Base-by-base conservation (phyloP, 768 basidiomycete genomes). In the Mycena indigotica region DNA sequence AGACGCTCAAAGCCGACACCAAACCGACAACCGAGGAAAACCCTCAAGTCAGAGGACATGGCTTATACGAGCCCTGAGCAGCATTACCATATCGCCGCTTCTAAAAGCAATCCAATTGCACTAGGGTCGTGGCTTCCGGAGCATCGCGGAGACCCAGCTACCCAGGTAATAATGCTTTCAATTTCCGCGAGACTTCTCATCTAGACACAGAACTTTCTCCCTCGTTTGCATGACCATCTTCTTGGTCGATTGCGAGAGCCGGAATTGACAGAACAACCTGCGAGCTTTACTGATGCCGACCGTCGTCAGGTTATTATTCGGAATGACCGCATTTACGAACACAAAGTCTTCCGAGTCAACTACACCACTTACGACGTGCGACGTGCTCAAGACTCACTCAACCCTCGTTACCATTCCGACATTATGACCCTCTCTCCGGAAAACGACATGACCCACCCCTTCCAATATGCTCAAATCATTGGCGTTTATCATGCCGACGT, bases 361-460 rank as follows among this genome's bases (percentile, higher is more conserved):
- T 35, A 35, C 32, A 35, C 32, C 8, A 35, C 32, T 8, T 35
- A 35, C 32, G 32, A 35, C 32, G 59, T 73, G 70, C 66, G 66
- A 3, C 65, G 69, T 1, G 50, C 56, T 5, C 72, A 75, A 56
- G 74, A 78, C 46, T 41, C 58, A 0, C 57, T 77, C 29, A 71
- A 73, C 25, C 61, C 67, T 3, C 17, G 50, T 0, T 68, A 60
- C 0, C 66, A 72, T 12, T 26, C 64, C 1, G 63, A 76, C 13
- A 35, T 77, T 3, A 72, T 60, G 48, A 57, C 62, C 3, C 45
- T 5, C 0, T 56, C 49, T 56, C 62, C 68, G 1, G 59, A 28
- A 0, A 55, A 57, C 17, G 50, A 28, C 23, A 29, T 16, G 23
- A 24, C 28, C 5, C 4, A 16, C 26, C 19, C 48, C 8, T 35